phyloP scores from a whole-genome alignment of 106 monocot genomes.

The Dendrobium huoshanense region DNA sequence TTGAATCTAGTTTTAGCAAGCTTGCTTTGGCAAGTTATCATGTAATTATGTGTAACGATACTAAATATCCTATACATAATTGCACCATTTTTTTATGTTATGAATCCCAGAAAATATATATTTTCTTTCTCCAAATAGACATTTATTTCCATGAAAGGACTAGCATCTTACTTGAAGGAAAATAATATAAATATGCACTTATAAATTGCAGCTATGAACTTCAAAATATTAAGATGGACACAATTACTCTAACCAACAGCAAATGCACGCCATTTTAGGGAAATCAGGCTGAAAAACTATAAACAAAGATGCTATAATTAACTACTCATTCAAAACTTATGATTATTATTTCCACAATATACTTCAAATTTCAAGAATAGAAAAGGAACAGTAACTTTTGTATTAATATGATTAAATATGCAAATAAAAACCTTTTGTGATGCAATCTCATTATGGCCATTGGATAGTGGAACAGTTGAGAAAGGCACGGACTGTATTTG shows the following conservation, averaged over 20 bases:
- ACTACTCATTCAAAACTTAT: not conserved
- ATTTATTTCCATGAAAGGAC: too few species aligned
- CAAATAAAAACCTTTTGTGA: conserved; percentile 37
- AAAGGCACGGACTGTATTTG: conserved; percentile 24
- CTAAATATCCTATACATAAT: too few species aligned
- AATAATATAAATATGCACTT: not conserved
- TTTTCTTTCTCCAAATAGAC: too few species aligned
- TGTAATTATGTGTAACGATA: too few species aligned
- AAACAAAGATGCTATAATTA: not conserved
- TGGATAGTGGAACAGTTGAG: conserved; percentile 19
- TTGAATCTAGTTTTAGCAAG: too few species aligned
- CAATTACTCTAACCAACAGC: not conserved
- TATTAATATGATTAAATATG: not conserved
- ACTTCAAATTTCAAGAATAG: not conserved
- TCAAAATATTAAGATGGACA: not conserved
- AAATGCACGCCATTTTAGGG: not conserved
- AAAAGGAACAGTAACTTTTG: not conserved
- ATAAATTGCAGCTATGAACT: not conserved
- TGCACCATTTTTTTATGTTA: too few species aligned
- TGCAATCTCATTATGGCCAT: conserved; percentile 69
- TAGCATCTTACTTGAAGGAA: not conserved
- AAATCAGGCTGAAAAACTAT: not conserved
- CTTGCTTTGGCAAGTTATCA: too few species aligned
- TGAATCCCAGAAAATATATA: too few species aligned
- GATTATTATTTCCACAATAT: not conserved